Evolutionary conservation across 2,329 filamentous ascomycete genomes (phyloP), one percentile per base, ranked within the genome.

Genomic region (Colletotrichum sp.): DNA sequence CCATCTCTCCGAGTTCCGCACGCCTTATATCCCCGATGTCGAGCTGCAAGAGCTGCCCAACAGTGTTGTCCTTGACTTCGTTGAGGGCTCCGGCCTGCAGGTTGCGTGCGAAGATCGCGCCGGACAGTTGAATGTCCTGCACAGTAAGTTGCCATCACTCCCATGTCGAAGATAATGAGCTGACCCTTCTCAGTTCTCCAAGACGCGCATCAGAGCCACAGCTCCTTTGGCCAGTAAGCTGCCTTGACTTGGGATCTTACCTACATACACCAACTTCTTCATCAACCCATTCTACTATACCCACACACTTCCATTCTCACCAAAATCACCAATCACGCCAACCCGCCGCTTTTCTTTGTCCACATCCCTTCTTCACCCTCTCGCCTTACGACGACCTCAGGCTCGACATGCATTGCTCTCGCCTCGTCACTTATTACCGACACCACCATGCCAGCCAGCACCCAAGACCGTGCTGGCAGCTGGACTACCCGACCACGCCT

Each of bases 21-120:
- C 88, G 55, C 96, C 96, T 1, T 95, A 93, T 80, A 89, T 95
- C 18, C 97, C 97, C 1, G 96, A 99, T 83, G 93, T 98, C 76
- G 97, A 99, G 82, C 89, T 95, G 79, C 95, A 98, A 85, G 97
- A 99, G 86, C 89, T 99, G 68, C 96, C 96, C 4, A 95, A 98
- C 86, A 98, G 96, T 81, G 91, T 93, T 6, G 88, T 91, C 9
- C 84, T 93, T 62, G 90, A 93, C 79, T 90, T 93, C 77, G 79
- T 92, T 21, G 90, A 91, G 67, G 90, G 92, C 5, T 91, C 90
- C n/a, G 88, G 88, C 63, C 84, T 93, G 73, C 92, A 93, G 81
- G 85, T 93, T 80, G 92, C 92, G 26, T 93, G 92, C 78, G 91
- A 91, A 82, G 91, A 92, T 82, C 88, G 91, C 71, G 84, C 87